Base-by-base conservation (phyloP, 108 stramenopile genomes). In the Cyclotella distinguenda region DNA sequence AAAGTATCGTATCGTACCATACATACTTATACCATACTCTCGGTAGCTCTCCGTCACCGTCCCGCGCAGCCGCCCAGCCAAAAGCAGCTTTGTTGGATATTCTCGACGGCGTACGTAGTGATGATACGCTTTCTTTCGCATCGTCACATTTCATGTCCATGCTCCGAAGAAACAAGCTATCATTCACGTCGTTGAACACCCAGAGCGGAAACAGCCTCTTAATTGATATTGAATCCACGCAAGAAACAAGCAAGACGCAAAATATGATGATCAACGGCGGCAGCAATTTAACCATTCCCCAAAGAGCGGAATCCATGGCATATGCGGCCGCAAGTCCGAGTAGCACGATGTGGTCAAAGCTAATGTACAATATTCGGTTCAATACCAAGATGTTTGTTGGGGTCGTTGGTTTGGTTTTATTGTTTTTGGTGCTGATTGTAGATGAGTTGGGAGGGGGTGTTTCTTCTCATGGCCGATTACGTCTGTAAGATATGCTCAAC, bases 301-400 rank as follows among this genome's bases (percentile, higher is more conserved):
- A 60, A 12, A 68, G 86, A 60, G 83, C 86, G 3, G 85, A 91
- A 64, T 81, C 76, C 46, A 73, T 77, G 68, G 90, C 90, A 6
- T 91, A 91, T 35, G 71, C 71, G 38, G 36, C 60, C 16, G 64
- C 54, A 19, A 57, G 40, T 22, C 49, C 66, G 0, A 52, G n/a
- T 16, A 49, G 43, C 10, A 28, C 47, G 21, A 34, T 61, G 21
- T 49, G 60, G 44, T 50, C 64, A 8, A 75, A 62, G 55, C 47
- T 75, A 15, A 53, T 42, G 3, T 67, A 75, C 48, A 53, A 60
- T 49, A 22, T 62, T 23, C 65, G 74, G 1, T 75, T 43, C 60
- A 75, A 75, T 35, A 67, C 74, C 66, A 67, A 67, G 42, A 38
- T 51, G 0, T 62, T 75, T 32, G 36, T 67, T 0, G 45, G 32